Evolutionary conservation across 2,329 filamentous ascomycete species (phyloP), one percentile per base, ranked within the genome.

Genomic region (Penicillium sp.): DNA sequence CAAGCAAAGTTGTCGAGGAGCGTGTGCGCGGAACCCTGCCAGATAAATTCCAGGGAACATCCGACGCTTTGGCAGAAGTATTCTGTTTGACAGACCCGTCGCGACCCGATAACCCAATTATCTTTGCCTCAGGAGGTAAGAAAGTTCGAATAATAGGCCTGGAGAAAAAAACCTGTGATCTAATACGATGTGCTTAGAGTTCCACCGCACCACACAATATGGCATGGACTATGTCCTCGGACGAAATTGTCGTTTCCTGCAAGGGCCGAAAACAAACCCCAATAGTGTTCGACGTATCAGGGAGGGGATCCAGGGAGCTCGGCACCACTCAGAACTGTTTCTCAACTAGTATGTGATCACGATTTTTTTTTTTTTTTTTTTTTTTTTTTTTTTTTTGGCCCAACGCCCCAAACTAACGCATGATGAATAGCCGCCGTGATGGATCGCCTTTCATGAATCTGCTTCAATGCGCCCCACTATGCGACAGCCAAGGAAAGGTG

Each of bases 81-180:
- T 92, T 91, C 62, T 92, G 88, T 67, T 70, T 92, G 49, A 89
- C 87, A 0, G 89, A 92, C 69, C 88, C 89, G 10, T 89, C 87
- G 1, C 78, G 87, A 53, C 77, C 81, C 2, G 89, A 91, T 60
- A 91, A 91, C 65, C 89, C 88, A 1, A 89, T 91, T 56, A 84
- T 91, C 1, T 90, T 91, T 72, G 87, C 87, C 5, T 91, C 87
- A 6, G 86, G 90, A 79, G 86, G 87, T 88, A 67, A 29, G 70
- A 33, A 1, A 14, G 23, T 26, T 13, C 18, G n/a, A 6, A n/a
- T 7, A 5, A 5, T 24, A 1, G 0, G 9, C 24, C n/a, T 19
- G 1, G 16, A 18, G 23, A 16, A 40, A 8, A 16, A 40, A 8
- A n/a, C 34, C 6, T 24, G 21, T n/a, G 21, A 7, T 16, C 29